Conservation (phyloP, 805 yeast genomes). For the Wickerhamomyces silvicola region DNA sequence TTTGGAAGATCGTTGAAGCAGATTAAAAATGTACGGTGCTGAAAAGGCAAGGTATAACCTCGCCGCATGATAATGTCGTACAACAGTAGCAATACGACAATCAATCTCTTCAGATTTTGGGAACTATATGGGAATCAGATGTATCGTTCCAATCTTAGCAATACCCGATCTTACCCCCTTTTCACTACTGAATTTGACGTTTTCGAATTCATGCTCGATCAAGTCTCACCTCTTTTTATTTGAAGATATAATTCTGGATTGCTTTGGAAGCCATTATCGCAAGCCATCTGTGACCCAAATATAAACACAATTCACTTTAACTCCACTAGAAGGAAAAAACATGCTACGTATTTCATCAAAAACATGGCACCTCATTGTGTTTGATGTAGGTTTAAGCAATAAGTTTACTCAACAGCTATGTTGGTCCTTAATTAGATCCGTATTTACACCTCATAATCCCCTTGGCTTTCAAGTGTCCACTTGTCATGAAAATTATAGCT, state of each 20-base stretch:
- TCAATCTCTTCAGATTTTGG: no score
- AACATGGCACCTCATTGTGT: slow-evolving; percentile 33
- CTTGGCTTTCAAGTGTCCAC: slow-evolving; percentile 26
- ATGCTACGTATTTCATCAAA: slow-evolving; percentile 28
- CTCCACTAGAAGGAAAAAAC: slow-evolving; percentile 10
- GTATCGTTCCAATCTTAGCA: no score
- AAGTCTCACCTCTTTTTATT: no score
- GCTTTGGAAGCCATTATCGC: no score
- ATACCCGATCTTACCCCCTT: slow-evolving; percentile 4
- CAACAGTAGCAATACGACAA: no score
- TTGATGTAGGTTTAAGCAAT: slow-evolving; percentile 27
- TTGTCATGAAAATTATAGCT: slow-evolving; percentile 29
- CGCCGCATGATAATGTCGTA: slow-evolving; percentile 5
- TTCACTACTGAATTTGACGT: slow-evolving; percentile 10
- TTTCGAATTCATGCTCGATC: no score
- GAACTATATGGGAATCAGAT: not conserved
- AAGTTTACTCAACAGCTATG: slow-evolving; percentile 7
- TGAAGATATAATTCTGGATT: no score
- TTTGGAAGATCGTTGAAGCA: slow-evolving; percentile 29
- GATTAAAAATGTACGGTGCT: slow-evolving; percentile 3
- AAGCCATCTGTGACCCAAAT: slow-evolving; percentile 4
- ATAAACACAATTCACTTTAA: slow-evolving; percentile 10
- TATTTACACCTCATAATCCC: slow-evolving; percentile 33
- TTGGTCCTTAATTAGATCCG: slow-evolving; percentile 29
- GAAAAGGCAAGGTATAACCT: not conserved